phyloP scores from a whole-genome alignment of 345 rosid genomes.

The Rhodamnia rubescens region DNA sequence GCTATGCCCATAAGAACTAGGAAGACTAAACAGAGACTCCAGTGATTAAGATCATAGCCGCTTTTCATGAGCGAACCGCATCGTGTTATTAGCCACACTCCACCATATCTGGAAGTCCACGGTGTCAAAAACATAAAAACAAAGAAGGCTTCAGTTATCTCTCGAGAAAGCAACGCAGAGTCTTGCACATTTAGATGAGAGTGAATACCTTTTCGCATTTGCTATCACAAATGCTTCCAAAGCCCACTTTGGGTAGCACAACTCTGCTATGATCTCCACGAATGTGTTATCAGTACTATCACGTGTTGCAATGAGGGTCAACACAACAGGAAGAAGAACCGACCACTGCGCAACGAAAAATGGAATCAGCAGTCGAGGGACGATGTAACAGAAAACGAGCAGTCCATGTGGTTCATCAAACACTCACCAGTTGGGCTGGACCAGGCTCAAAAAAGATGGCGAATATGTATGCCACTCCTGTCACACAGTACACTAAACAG shows the following conservation, averaged over 20 bases:
- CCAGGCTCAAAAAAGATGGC: slow-evolving; percentile 78
- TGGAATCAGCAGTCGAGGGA: neutral
- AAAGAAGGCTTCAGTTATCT: neutral
- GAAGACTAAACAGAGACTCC: slow-evolving; percentile 38
- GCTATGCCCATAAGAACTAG: slow-evolving; percentile 50
- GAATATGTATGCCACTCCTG: slow-evolving; percentile 76
- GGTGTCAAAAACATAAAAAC: neutral
- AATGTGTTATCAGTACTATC: slow-evolving; percentile 12
- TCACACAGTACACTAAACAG: slow-evolving; percentile 89
- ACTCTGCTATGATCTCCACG: slow-evolving; percentile 22
- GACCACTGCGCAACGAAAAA: slow-evolving; percentile 62
- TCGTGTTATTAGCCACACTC: slow-evolving; percentile 93
- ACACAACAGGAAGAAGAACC: slow-evolving; percentile 91
- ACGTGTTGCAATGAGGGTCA: slow-evolving; percentile 77
- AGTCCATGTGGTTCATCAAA: neutral
- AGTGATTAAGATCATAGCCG: slow-evolving; percentile 62
- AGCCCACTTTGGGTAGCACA: slow-evolving; percentile 93
- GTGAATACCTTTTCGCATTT: slow-evolving; percentile 73
- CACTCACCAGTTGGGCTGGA: slow-evolving; percentile 93
- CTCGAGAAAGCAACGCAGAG: neutral
- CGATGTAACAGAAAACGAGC: neutral
- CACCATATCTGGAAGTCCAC: slow-evolving; percentile 48
- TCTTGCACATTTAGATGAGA: neutral
- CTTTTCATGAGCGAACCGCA: slow-evolving; percentile 65
- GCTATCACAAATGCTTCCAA: slow-evolving; percentile 90